Base-by-base conservation (phyloP, 1,139 yeast genomes). In the Hemisphaericaspora xylofermentans region DNA sequence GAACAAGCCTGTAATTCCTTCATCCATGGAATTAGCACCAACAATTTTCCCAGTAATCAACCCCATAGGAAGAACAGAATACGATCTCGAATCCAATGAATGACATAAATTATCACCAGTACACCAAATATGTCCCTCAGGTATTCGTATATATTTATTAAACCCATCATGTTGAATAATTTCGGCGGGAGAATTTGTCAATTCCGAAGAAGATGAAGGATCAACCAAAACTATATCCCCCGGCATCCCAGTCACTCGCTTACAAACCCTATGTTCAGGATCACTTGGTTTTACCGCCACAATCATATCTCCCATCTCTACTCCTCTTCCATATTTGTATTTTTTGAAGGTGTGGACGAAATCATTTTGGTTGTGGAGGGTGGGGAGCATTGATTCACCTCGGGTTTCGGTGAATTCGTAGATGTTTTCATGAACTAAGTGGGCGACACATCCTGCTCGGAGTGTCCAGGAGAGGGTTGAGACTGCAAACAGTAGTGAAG, bases 321-420 rank as follows among this genome's bases (percentile, higher is more conserved):
- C 60, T 15, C 71, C 71, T 42, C 84, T 64, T 2, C 93, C 94
- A 42, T 76, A 71, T 41, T 78, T 69, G 53, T 68, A 68, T 33
- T 61, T 56, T 59, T 88, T 93, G 50, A 82, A 70, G 3, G 88
- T 87, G 53, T 87, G 87, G 5, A 89, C 95, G 59, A 77, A 88
- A 59, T 91, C 98, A 38, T 83, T 78, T 18, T 76, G 66, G 19
- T 82, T 78, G 46, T 84, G 82, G 28, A 93, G 65, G 0, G 98
- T 89, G 1, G 98, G 97, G 32, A 93, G 73, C 98, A 93, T 93
- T 26, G 96, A 87, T 56, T 89, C 97, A 3, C 98, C 98, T 49
- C 84, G 70, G 0, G 97, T 88, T 56, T 83, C 91, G 2, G 91
- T 78, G 58, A 85, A 80, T 56, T 88, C 95, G 54, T 82, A 84